Percentiles rank a stretch among this genome's conserved stretches.
These are phyloP conservation scores for Fusarium sacchari DNA, from an alignment of 2,329 filamentous ascomycete species.

Conservation along the genomic window DNA sequence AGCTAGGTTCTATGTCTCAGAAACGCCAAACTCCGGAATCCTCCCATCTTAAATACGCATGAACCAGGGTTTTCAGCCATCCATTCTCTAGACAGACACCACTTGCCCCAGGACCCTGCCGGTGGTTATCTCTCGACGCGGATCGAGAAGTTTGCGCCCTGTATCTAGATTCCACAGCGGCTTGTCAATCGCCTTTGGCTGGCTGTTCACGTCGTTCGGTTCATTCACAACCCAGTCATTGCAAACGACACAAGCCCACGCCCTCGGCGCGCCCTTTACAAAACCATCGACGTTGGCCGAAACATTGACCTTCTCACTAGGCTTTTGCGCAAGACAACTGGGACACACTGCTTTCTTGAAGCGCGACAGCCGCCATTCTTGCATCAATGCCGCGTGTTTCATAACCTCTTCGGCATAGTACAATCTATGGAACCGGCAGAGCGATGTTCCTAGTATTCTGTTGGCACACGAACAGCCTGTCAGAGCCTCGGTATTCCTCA, in stretches of 20 bases:
- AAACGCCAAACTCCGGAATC: constrained; percentile 20
- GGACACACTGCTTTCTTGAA: constrained; percentile 46
- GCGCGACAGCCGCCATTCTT: constrained; percentile 40
- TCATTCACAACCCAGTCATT: constrained; percentile 46
- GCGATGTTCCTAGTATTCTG: constrained; percentile 47
- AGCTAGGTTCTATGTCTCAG: constrained; percentile 14
- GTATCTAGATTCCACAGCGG: constrained; percentile 22
- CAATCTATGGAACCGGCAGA: constrained; percentile 52
- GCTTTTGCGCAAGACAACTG: constrained; percentile 41
- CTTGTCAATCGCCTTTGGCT: constrained; percentile 33
- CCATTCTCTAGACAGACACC: constrained; percentile 6
- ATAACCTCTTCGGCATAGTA: constrained; percentile 42
- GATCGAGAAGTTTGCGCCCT: constrained; percentile 1
- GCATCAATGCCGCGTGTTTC: constrained; percentile 35
- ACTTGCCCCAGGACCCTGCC: neutral
- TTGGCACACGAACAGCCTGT: constrained; percentile 53
- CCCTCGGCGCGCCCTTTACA: constrained; percentile 3
- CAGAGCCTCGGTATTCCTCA: constrained; percentile 23
- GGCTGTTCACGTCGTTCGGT: constrained; percentile 21
- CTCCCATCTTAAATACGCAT: neutral
- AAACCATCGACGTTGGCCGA: constrained; percentile 33
- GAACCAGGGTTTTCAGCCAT: neutral
- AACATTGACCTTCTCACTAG: constrained; percentile 13
- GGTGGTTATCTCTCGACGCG: neutral
- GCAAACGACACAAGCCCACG: constrained; percentile 51